These are phyloP conservation scores for Suillus brevipes DNA, from an alignment of 768 basidiomycete species.

Conservation along the genomic window DNA sequence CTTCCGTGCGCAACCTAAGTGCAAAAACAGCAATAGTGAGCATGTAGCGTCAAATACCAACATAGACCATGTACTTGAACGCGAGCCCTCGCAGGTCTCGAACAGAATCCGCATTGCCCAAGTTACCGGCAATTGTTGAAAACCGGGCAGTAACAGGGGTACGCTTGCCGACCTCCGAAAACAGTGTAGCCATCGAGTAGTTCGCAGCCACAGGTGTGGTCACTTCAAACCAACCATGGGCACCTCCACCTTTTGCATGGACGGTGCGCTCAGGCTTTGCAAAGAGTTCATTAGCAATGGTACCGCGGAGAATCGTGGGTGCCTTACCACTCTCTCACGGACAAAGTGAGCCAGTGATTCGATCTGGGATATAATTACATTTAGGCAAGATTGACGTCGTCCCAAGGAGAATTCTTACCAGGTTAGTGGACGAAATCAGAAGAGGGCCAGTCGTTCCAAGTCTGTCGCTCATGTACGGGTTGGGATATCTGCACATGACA, in stretches of 20 bases:
- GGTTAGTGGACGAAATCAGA: constrained; percentile 15
- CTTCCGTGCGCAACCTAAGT: constrained; percentile 36
- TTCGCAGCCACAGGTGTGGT: constrained; percentile 18
- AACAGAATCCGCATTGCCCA: constrained; percentile 48
- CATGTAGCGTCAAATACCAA: not conserved
- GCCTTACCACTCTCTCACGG: constrained; percentile 20
- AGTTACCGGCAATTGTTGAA: constrained; percentile 55
- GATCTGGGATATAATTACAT: constrained; percentile 12
- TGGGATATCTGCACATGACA: constrained; percentile 12
- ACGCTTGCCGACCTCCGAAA: constrained; percentile 19
- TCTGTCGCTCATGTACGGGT: constrained; percentile 18
- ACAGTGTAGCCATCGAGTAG: constrained; percentile 19
- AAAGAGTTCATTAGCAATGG: not conserved
- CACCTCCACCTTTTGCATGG: constrained; percentile 20
- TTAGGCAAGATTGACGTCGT: not conserved
- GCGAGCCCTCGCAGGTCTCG: constrained; percentile 58
- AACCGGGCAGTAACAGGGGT: constrained; percentile 37
- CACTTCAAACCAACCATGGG: constrained; percentile 20
- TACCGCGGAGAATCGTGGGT: not conserved
- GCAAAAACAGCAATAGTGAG: not conserved
- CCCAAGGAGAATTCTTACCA: constrained; percentile 7
- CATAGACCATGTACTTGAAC: constrained; percentile 39
- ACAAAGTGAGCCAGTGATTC: constrained; percentile 20
- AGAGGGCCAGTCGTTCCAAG: constrained; percentile 17
- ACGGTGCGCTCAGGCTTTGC: constrained; percentile 18